Percentiles rank a stretch among this genome's conserved stretches.
phyloP scores from a whole-genome alignment of 2,329 filamentous ascomycete genomes.

The Sclerotinia minor region DNA sequence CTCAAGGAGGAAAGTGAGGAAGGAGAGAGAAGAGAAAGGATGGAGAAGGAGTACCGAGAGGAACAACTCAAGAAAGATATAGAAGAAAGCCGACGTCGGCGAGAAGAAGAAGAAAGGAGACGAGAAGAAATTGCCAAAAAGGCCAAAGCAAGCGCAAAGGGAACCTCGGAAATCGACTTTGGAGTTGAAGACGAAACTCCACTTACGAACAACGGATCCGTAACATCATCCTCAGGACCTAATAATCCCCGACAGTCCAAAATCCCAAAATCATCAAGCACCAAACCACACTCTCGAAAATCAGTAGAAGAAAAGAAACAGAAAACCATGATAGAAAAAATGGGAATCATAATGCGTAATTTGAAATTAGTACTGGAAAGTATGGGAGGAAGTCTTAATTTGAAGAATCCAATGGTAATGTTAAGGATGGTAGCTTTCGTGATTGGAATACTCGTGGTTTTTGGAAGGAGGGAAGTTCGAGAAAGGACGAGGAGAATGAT shows the following conservation, averaged over 20 bases:
- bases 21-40: constrained; percentile 62
- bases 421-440: constrained; percentile 74
- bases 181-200: constrained; percentile 54
- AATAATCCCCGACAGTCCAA: constrained; percentile 34
- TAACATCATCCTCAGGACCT: constrained; percentile 21
- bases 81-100: constrained; percentile 56
- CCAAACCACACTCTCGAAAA: constrained; percentile 27
- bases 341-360: constrained; percentile 52
- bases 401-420: constrained; percentile 56
- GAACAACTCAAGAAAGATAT: constrained; percentile 57
- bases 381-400: constrained; percentile 51
- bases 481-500: constrained; percentile 71
- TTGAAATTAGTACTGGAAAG: constrained; percentile 54
- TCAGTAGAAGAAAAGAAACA: constrained; percentile 20
- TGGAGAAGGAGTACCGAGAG: constrained; percentile 57
- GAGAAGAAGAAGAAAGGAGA: constrained; percentile 60
- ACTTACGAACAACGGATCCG: neutral
- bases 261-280: constrained; percentile 41
- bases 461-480: constrained; percentile 73
- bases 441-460: constrained; percentile 71
- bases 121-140: constrained; percentile 46
- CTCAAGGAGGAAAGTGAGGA: constrained; percentile 80
- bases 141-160: constrained; percentile 54
- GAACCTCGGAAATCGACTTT: constrained; percentile 65
- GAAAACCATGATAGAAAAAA: constrained; percentile 26